Base-by-base conservation (phyloP, 345 rosid genomes). In the Balakata baccata region DNA sequence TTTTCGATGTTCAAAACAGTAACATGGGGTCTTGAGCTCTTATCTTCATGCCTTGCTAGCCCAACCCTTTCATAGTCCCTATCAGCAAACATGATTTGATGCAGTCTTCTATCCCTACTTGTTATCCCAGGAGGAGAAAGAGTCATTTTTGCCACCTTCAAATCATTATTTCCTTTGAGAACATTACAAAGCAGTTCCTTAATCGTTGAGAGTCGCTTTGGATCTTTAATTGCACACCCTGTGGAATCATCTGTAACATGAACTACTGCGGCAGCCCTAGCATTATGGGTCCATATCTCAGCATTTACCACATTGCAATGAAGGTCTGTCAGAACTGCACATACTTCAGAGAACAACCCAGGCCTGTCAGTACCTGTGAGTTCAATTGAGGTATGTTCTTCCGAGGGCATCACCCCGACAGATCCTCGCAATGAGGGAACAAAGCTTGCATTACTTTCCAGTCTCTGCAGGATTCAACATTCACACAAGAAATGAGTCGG, bases 201-300 rank as follows among this genome's bases (percentile, higher is more conserved):
- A 45, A 94, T 87, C 41, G 79, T 75, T 54, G 90, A 81, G n/a
- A 94, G 93, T 20, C 83, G 88, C 58, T 66, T 72, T 1, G 86
- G 90, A 79, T 94, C 98, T 51, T 81, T 80, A 46, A 91, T 86
- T 34, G 94, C 93, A 53, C 78, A 63, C 37, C 85, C 85, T 7
- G 93, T 86, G 50, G 84, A 79, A 78, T 74, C 75, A 75, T 91
- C 97, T 7, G 88, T 90, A 73, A 90, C 89, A 77, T 87, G 91
- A 78, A 87, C 88, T 37, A 94, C 93, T 11, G 98, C 96, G 3
- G 98, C 98, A 62, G 98, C 97, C 84, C 96, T 87, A 18, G 85
- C 79, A 78, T 94, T 94, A 85, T 94, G 98, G 52, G 98, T 92
- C 98, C 98, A 94, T 76, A 94, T 87, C 82, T 91, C 98, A 56